Base-by-base conservation (phyloP, 2,329 filamentous ascomycete species). In the Penicillium sp. region DNA sequence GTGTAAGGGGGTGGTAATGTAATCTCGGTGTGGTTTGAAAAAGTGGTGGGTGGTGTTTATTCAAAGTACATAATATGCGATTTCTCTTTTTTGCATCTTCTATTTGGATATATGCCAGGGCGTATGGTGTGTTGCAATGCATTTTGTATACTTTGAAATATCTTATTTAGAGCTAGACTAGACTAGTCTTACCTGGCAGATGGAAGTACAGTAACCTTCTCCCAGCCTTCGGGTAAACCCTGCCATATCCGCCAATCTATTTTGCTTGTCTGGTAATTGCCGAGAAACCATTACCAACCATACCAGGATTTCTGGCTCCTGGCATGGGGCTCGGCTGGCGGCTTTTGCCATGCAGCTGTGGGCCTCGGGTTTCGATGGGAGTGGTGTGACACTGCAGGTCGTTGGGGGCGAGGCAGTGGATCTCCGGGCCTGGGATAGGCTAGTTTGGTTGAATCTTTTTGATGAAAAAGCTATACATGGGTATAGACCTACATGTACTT, bases 311-410 rank as follows among this genome's bases (percentile, higher is more conserved):
- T 8, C n/a, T 35, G 30, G 49, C n/a, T 8, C 49, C 12, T 19
- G 51, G 54, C 49, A 62, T 63, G 55, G 64, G 49, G 45, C 35
- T 50, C 45, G 53, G 58, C 40, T 35, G 44, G 22, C 60, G 42
- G 65, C 53, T 58, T 64, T 62, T 47, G 56, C 59, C 60, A 61
- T 69, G 64, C 66, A 65, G 64, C 61, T 61, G 49, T 24, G 59
- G 51, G 61, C 53, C 56, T 53, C 53, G 35, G 35, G 17, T 58
- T 28, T 47, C 28, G 30, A n/a, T 40, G 33, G 26, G 26, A 30
- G 24, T 10, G 28, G 10, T 47, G 56, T 63, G 56, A 42, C 58
- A 61, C 64, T n/a, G 26, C 45, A 30, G 13, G 38, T 53, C 57
- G 59, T 53, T 19, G 19, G 19, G 24, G 44, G 19, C 33, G 38